Evolutionary conservation across 768 basidiomycete genomes (phyloP), one percentile per base, ranked within the genome.

Genomic region (Serendipita sp.): DNA sequence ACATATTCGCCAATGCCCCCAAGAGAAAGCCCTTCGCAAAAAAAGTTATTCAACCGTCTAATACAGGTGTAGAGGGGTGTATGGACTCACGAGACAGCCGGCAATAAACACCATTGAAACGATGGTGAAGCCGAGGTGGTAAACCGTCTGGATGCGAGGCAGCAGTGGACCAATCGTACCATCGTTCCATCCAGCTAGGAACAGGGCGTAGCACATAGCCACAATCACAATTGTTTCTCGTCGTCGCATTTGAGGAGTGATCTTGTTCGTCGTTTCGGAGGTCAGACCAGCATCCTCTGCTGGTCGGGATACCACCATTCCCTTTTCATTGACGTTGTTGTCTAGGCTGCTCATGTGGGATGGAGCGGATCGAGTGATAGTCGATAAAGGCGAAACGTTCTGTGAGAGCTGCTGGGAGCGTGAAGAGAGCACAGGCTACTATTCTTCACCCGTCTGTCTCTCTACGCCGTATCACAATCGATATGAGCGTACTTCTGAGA

Each of bases 171-270:
- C 89, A 16, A 81, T 80, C 0, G 82, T 78, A 13, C 82, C 84
- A 70, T 89, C 88, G 67, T 85, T 88, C 86, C 87, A 90, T 14
- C 89, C 89, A 17, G 77, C 77, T 2, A 87, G 71, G 64, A 84
- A 83, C 58, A 85, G 60, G 13, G 75, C 72, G 73, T 75, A 81
- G 66, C 83, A 85, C 34, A 83, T 71, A 0, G 82, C 70, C 17
- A 71, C 66, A 63, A 84, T 16, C 26, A 30, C 42, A 11, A 64
- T 45, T 22, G 14, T 42, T n/a, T 64, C 63, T 5, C 31, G 31
- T 9, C 53, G 3, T n/a, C 53, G 53, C 53, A 58, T 58, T n/a
- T 22, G 17, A 9, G 53, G 53, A 24, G 53, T 58, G 53, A 58
- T 31, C 7, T 11, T 24, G 28, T 58, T 24, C 13, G 28, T 17